phyloP scores from a whole-genome alignment of 257 asterid genomes.

The Scutellaria minor region DNA sequence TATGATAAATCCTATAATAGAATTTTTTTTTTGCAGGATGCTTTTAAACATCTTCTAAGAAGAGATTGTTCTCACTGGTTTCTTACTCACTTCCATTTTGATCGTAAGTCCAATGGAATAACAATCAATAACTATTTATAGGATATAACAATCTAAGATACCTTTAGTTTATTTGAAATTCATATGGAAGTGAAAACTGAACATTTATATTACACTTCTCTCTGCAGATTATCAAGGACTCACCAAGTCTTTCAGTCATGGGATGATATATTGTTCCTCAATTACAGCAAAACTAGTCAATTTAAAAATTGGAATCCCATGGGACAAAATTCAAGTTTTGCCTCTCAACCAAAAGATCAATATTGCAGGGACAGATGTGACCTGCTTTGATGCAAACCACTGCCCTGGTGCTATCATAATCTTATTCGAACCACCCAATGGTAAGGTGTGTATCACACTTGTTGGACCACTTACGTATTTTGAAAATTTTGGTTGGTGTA shows the following conservation, averaged over 20 bases:
- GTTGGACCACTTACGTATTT: constrained; percentile 1
- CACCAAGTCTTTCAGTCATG: constrained; percentile 85
- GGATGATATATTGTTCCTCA: constrained; percentile 78
- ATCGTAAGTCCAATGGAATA: constrained; percentile 71
- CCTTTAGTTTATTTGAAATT: neutral
- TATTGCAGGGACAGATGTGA: constrained; percentile 75
- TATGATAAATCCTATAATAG: constrained; percentile 3
- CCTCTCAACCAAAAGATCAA: constrained; percentile 81
- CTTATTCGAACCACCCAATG: constrained; percentile 84
- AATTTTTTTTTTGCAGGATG: constrained; percentile 72
- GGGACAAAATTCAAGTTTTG: constrained; percentile 74
- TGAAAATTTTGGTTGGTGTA: neutral
- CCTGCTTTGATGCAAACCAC: constrained; percentile 96
- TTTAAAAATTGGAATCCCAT: constrained; percentile 78
- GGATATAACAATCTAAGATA: neutral
- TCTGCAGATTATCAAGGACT: constrained; percentile 97
- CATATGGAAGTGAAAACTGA: neutral
- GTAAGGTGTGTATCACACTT: constrained; percentile 65
- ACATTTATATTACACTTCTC: constrained; percentile 27
- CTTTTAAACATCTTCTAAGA: constrained; percentile 81
- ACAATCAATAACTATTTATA: neutral
- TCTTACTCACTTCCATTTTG: constrained; percentile 92
- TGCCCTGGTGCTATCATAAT: constrained; percentile 94
- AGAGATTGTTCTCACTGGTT: constrained; percentile 96
- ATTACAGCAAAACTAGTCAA: constrained; percentile 90